Evolutionary conservation across 2,329 filamentous ascomycete species (phyloP).

Genomic region (Botryotinia convoluta): DNA sequence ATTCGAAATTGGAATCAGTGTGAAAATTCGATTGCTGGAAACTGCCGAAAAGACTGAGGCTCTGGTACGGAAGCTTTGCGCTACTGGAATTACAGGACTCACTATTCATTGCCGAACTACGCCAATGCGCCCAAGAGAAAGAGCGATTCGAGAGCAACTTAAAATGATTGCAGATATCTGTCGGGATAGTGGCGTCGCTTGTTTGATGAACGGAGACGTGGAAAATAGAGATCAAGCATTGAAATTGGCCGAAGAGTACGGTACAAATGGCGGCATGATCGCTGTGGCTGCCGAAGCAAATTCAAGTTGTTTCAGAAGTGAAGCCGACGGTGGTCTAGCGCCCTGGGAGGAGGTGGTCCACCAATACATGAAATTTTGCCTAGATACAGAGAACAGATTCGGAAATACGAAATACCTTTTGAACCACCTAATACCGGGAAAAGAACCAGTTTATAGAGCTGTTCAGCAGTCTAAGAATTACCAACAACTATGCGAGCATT

Average conservation of each 20-base stretch:
- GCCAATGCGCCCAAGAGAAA: constrained; percentile 88
- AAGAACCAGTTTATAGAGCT: constrained; percentile 58
- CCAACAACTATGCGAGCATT: constrained; percentile 59
- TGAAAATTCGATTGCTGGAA: constrained; percentile 90
- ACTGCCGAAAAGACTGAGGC: constrained; percentile 71
- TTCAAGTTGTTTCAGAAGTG: constrained; percentile 75
- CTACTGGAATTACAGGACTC: constrained; percentile 86
- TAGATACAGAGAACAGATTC: constrained; percentile 81
- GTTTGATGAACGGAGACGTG: constrained; percentile 95
- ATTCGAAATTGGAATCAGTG: constrained; percentile 88
- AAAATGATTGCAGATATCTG: constrained; percentile 81
- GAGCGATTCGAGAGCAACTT: constrained; percentile 81
- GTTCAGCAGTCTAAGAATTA: constrained; percentile 71
- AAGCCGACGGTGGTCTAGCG: constrained; percentile 65
- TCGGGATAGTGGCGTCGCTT: constrained; percentile 80
- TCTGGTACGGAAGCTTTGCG: constrained; percentile 74
- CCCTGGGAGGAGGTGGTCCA: constrained; percentile 76
- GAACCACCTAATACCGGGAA: constrained; percentile 81
- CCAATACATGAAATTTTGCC: constrained; percentile 67
- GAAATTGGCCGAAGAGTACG: constrained; percentile 70
- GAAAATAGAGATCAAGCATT: constrained; percentile 69
- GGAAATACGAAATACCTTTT: constrained; percentile 93
- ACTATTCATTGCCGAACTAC: constrained; percentile 96
- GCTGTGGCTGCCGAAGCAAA: constrained; percentile 90
- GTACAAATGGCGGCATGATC: constrained; percentile 96